Conservation (phyloP, 106 monocot species). For the Acorus gramineus region DNA sequence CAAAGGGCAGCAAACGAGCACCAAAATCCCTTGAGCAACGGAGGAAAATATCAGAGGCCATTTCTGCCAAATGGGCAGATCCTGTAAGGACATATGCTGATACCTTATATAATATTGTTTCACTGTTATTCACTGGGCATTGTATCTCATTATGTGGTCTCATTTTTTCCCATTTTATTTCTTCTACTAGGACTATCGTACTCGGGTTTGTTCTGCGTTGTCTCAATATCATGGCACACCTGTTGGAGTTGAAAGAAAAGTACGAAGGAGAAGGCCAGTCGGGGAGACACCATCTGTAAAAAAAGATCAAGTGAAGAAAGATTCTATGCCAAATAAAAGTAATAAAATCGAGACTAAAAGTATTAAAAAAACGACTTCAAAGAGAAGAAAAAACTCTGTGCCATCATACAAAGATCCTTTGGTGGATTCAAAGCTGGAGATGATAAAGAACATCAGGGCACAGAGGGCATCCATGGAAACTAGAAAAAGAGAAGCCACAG, state of each 20-base stretch:
- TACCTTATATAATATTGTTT: background rate
- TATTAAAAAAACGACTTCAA: constrained; percentile 22
- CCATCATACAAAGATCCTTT: constrained; percentile 78
- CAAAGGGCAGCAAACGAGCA: constrained; percentile 55
- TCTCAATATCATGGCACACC: constrained; percentile 61
- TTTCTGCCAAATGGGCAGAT: constrained; percentile 90
- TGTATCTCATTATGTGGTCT: too few relatives aligned
- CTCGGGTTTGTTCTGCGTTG: constrained; percentile 61
- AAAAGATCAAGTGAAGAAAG: constrained; percentile 22
- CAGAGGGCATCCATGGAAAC: constrained; percentile 53
- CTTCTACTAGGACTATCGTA: constrained; percentile 61
- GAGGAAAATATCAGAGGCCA: constrained; percentile 79
- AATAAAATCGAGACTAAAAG: constrained; percentile 16
- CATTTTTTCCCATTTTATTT: too few relatives aligned
- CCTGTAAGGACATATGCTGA: constrained; percentile 32
- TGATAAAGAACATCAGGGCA: constrained; percentile 80
- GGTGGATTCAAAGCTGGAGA: constrained; percentile 75
- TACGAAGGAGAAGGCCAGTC: constrained; percentile 27
- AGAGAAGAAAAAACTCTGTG: constrained; percentile 32
- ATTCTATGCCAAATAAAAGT: constrained; percentile 9
- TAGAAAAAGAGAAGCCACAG: constrained; percentile 59
- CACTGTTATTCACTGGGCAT: background rate
- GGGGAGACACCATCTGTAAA: constrained; percentile 21
- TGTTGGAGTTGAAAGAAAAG: constrained; percentile 41
- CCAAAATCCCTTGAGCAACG: constrained; percentile 79